Percentiles rank a stretch among this genome's conserved stretches.
Evolutionary conservation across 176 grass and related monocot species (phyloP).

Genomic region (Cenchrus fungigraminus): DNA sequence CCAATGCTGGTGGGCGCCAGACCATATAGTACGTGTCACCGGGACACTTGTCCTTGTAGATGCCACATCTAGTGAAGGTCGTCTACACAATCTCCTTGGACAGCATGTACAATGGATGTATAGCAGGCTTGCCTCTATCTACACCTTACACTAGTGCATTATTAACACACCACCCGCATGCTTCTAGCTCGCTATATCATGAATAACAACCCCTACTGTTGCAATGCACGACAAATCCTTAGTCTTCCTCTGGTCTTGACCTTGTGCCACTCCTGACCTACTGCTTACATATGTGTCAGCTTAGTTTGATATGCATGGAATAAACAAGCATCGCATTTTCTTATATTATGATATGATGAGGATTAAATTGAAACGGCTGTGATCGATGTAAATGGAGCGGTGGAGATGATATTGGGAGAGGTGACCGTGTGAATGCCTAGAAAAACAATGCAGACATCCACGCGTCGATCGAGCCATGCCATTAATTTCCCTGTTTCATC

Average conservation of each 20-base stretch:
- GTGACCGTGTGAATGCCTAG: constrained; percentile 2
- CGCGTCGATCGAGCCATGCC: background rate
- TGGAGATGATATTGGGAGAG: background rate
- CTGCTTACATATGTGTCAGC: background rate
- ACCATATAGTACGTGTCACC: background rate
- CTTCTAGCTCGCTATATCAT: background rate
- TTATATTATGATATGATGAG: background rate
- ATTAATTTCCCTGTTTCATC: background rate
- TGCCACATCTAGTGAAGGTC: background rate
- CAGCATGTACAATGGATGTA: no score
- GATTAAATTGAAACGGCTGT: background rate
- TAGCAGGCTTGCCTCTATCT: no score
- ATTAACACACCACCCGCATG: background rate
- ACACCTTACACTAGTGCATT: background rate
- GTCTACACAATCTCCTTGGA: no score
- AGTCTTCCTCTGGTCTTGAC: background rate
- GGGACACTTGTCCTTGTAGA: background rate
- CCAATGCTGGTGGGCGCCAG: background rate
- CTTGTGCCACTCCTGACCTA: background rate
- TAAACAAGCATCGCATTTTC: background rate
- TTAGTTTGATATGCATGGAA: background rate
- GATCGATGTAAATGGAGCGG: background rate
- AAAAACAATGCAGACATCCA: constrained; percentile 6
- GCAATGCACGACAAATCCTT: constrained; percentile 5
- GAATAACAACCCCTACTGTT: background rate